Conservation (phyloP, 306 rosid species). For the Rosa multiflora region DNA sequence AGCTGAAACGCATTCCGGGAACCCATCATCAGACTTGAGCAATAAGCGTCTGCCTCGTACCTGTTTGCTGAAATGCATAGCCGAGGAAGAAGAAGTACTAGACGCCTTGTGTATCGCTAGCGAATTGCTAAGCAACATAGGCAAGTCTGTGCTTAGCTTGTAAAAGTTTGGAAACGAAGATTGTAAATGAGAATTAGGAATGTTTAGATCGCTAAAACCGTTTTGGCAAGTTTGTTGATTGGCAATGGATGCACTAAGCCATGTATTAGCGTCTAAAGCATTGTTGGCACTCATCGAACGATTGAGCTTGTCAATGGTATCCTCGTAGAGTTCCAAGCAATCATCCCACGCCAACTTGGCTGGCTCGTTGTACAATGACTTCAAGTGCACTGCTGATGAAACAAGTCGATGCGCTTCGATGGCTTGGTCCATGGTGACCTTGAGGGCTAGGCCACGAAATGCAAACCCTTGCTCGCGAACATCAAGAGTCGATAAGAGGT, state of each 20-base stretch:
- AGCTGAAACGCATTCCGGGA: constrained; percentile 56
- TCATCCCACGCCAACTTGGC: constrained; percentile 66
- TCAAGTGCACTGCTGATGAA: constrained; percentile 42
- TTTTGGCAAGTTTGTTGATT: constrained; percentile 74
- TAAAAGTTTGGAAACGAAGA: constrained; percentile 33
- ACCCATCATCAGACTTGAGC: constrained; percentile 26
- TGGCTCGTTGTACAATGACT: constrained; percentile 27
- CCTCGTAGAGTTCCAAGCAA: constrained; percentile 69
- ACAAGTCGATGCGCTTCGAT: constrained; percentile 50
- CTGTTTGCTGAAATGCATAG: constrained; percentile 21
- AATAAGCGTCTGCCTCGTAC: constrained; percentile 32
- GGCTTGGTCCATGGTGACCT: constrained; percentile 67
- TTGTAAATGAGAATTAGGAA: constrained; percentile 30
- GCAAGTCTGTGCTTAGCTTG: constrained; percentile 50
- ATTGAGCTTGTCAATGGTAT: constrained; percentile 58
- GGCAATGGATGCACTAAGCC: constrained; percentile 77
- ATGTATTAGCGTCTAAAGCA: constrained; percentile 45
- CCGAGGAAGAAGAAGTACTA: neutral
- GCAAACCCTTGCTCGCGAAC: constrained; percentile 10
- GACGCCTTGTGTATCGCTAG: constrained; percentile 47
- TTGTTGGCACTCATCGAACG: constrained; percentile 40
- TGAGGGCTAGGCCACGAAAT: constrained; percentile 47
- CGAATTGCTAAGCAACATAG: constrained; percentile 71
- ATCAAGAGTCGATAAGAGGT: constrained; percentile 38
- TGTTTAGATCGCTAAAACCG: constrained; percentile 57